phyloP scores from a whole-genome alignment of 1,284 basidiomycete species.

The Trichosporon coremiiforme region DNA sequence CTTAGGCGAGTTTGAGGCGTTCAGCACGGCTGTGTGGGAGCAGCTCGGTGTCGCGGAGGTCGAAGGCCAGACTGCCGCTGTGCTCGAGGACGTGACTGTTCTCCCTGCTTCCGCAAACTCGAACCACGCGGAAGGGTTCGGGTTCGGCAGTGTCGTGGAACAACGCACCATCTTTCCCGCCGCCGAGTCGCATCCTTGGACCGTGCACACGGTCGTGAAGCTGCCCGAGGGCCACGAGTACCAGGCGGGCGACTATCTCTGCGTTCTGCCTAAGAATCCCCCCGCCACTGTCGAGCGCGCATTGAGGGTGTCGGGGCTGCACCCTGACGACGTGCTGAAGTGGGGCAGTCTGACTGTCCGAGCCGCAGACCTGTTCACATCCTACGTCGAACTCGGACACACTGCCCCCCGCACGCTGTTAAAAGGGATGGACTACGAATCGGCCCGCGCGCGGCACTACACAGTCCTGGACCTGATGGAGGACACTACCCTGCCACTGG shows the following conservation, averaged over 20 bases:
- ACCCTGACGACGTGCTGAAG: constrained; percentile 14
- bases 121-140: not conserved
- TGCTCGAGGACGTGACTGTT: constrained; percentile 12
- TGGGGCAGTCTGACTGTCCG: constrained; percentile 53
- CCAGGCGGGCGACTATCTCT: constrained; percentile 60
- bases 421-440: constrained; percentile 31
- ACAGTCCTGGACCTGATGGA: constrained; percentile 21
- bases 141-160: constrained; percentile 6
- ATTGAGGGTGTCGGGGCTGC: constrained; percentile 32
- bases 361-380: constrained; percentile 55
- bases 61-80: constrained; percentile 5
- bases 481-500: constrained; percentile 55
- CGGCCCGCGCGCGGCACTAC: constrained; percentile 26
- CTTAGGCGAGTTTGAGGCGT: constrained; percentile 14
- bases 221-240: constrained; percentile 58
- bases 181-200: not conserved
- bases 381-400: constrained; percentile 59
- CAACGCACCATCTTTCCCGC: constrained; percentile 13
- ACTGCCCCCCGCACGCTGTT: constrained; percentile 9
- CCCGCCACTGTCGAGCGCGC: constrained; percentile 52
- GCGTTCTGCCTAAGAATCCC: constrained; percentile 43
- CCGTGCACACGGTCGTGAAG: constrained; percentile 57
- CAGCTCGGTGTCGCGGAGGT: constrained; percentile 4
- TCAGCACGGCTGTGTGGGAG: not conserved
- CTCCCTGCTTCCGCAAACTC: constrained; percentile 6